Evolutionary conservation across 2,329 filamentous ascomycete genomes (phyloP).

Genomic region (Spiromastix sp.): DNA sequence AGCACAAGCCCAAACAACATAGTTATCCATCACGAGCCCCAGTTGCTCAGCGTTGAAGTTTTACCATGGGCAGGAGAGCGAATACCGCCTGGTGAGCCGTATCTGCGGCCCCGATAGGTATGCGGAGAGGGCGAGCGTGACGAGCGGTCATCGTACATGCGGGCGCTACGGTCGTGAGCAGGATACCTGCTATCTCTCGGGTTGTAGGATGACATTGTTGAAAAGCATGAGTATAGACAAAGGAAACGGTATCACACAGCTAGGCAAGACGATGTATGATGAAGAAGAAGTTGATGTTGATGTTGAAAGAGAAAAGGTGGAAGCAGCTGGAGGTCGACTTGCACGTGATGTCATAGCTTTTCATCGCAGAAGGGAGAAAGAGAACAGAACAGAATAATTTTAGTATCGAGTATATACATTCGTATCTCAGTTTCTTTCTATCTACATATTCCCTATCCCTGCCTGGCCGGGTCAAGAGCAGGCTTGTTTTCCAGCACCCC

Average conservation of each 20-base stretch:
- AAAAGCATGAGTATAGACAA: conserved; percentile 1
- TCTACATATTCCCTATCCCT: too few relatives aligned
- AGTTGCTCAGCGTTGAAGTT: conserved; percentile 18
- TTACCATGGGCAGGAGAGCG: conserved; percentile 37
- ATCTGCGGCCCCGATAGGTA: conserved; percentile 18
- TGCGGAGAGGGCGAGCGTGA: conserved; percentile 29
- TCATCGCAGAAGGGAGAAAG: too few relatives aligned
- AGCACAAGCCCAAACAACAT: conserved; percentile 24
- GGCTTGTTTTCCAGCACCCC: conserved; percentile 24
- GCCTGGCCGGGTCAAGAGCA: conserved; percentile 13
- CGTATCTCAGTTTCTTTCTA: too few relatives aligned
- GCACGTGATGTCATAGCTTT: too few relatives aligned
- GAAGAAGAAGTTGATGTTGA: not conserved
- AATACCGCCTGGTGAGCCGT: conserved; percentile 32
- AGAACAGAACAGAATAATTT: too few relatives aligned
- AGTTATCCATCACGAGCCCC: conserved; percentile 11
- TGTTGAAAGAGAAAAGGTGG: too few relatives aligned
- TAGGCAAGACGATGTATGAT: not conserved
- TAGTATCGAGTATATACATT: too few relatives aligned
- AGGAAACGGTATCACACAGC: conserved; percentile 1
- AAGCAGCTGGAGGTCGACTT: too few relatives aligned
- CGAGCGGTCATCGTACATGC: conserved; percentile 36
- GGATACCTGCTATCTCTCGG: conserved; percentile 20
- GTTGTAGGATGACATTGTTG: conserved; percentile 20
- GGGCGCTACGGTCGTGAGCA: conserved; percentile 30